phyloP scores from a whole-genome alignment of 495 filamentous ascomycete species.

The Thermothielavioides terrestris region DNA sequence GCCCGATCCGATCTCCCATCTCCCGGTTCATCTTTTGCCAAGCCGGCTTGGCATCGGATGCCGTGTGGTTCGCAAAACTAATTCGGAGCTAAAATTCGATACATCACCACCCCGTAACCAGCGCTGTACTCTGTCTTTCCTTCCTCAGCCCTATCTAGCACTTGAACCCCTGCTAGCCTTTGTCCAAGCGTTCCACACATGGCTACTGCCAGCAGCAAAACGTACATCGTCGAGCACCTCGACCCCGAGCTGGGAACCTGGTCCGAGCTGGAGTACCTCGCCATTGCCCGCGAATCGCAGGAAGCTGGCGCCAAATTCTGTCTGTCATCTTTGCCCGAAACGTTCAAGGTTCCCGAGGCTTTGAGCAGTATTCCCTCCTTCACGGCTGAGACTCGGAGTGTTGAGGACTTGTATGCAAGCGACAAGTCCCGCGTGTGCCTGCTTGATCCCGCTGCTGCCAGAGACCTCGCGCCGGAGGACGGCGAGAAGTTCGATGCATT shows the following conservation, averaged over 20 bases:
- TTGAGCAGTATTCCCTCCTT: slow-evolving; percentile 54
- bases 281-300: slow-evolving; percentile 74
- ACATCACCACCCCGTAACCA: neutral
- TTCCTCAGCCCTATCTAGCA: no score
- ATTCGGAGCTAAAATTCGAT: slow-evolving; percentile 8
- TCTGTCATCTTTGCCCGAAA: slow-evolving; percentile 69
- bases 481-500: slow-evolving; percentile 78
- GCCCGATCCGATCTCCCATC: slow-evolving; percentile 11
- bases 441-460: slow-evolving; percentile 72
- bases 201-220: slow-evolving; percentile 35
- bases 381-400: slow-evolving; percentile 57
- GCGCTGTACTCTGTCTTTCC: no score
- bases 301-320: slow-evolving; percentile 60
- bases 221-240: slow-evolving; percentile 86
- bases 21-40: slow-evolving; percentile 5
- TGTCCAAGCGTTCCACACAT: neutral
- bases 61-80: neutral
- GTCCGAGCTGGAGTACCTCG: slow-evolving; percentile 83
- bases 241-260: slow-evolving; percentile 90
- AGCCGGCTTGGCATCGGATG: slow-evolving; percentile 6
- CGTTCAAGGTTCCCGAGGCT: slow-evolving; percentile 56
- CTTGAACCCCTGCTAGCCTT: no score
- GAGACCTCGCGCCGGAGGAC: slow-evolving; percentile 76
- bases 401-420: slow-evolving; percentile 67
- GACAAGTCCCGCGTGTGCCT: slow-evolving; percentile 65